Conservation (phyloP, 305 asterid species). For the Fraxinus latifolia region DNA sequence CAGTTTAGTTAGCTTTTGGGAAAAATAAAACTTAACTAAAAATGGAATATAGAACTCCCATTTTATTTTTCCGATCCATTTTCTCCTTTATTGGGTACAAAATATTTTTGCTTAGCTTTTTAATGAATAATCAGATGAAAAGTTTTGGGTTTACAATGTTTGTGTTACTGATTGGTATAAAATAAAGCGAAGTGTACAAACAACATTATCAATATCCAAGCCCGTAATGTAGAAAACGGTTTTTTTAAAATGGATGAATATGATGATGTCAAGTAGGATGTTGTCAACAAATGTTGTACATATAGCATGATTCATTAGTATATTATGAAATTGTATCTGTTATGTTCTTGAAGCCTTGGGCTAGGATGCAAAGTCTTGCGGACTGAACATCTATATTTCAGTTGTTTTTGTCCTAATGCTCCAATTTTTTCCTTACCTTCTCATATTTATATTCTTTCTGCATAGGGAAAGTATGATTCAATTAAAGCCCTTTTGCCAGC, state of each 20-base stretch:
- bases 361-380: background rate
- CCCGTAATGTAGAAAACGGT: background rate
- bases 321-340: background rate
- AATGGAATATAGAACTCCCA: background rate
- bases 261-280: background rate
- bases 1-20: background rate
- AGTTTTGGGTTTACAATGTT: background rate
- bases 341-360: background rate
- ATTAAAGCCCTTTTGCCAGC: background rate
- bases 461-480: background rate
- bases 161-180: background rate
- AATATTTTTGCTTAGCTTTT: background rate
- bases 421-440: background rate
- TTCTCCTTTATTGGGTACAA: background rate
- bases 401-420: background rate
- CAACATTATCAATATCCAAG: background rate
- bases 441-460: background rate
- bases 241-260: background rate
- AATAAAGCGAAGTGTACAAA: background rate
- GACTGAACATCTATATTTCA: background rate
- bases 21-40: background rate
- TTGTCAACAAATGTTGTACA: background rate
- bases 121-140: background rate
- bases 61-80: background rate
- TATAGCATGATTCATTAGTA: background rate